Evolutionary conservation across 2,329 filamentous ascomycete genomes (phyloP).

Genomic region (Parasarocladium wereldwijsianum): DNA sequence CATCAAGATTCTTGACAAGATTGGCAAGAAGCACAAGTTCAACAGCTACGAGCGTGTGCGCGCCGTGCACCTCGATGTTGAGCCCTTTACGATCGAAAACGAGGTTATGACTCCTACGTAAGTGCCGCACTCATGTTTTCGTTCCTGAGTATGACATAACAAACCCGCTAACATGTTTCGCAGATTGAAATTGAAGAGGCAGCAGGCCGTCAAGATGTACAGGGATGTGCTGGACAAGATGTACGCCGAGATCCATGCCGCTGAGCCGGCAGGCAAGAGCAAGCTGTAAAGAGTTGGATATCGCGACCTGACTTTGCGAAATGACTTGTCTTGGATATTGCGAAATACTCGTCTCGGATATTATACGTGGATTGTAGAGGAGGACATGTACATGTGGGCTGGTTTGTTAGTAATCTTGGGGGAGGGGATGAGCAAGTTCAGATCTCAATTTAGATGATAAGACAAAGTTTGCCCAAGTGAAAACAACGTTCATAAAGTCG

Average conservation of each 20-base stretch:
- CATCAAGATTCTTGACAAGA: constrained; percentile 61
- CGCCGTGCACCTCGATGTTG: constrained; percentile 59
- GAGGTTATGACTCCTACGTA: constrained; percentile 79
- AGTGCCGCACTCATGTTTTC: constrained; percentile 22
- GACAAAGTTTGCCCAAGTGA: not conserved
- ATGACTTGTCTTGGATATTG: too few relatives aligned
- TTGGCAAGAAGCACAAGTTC: constrained; percentile 74
- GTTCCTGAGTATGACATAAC: not conserved
- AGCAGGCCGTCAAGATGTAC: constrained; percentile 38
- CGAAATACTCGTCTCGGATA: too few relatives aligned
- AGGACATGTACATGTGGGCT: too few relatives aligned
- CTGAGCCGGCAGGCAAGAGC: constrained; percentile 20
- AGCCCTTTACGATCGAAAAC: constrained; percentile 90
- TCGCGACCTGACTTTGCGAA: too few relatives aligned
- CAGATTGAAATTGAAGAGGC: constrained; percentile 46
- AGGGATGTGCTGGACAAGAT: constrained; percentile 37
- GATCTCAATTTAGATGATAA: not conserved
- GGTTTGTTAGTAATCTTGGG: too few relatives aligned
- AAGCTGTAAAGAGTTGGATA: constrained; percentile 24
- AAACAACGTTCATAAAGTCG: too few relatives aligned
- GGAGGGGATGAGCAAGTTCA: too few relatives aligned
- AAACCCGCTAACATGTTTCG: constrained; percentile 9
- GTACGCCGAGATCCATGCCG: constrained; percentile 37
- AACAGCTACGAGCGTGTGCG: constrained; percentile 79
- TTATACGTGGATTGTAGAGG: too few relatives aligned